Evolutionary conservation across 2,329 filamentous ascomycete genomes (phyloP).

Genomic region (Neocucurbitaria cava): DNA sequence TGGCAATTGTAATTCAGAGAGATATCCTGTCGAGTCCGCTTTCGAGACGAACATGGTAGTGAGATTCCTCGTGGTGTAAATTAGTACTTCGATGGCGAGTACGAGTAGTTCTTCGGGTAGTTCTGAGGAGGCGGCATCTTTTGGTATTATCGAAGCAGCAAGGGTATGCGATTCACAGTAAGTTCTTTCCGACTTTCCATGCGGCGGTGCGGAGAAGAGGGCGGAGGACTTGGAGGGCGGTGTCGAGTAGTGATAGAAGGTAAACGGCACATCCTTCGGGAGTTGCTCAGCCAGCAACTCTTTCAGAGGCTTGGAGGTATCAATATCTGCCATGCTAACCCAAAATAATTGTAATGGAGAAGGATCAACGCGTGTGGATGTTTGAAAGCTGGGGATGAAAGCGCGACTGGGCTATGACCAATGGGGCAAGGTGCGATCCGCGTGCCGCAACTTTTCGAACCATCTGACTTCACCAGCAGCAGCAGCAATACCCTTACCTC

Average conservation of each 20-base stretch:
- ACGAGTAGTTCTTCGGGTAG: constrained; percentile 66
- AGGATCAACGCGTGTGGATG: constrained; percentile 11
- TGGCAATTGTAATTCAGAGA: constrained; percentile 69
- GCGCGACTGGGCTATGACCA: constrained; percentile 21
- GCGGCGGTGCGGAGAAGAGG: constrained; percentile 80
- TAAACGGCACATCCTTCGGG: constrained; percentile 65
- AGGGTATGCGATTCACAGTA: constrained; percentile 87
- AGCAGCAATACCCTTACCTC: constrained; percentile 10
- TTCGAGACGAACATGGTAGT: constrained; percentile 96
- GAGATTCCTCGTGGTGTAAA: constrained; percentile 80
- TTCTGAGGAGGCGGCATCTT: constrained; percentile 31
- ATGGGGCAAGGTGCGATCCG: constrained; percentile 25
- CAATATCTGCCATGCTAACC: constrained; percentile 33
- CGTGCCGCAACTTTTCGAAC: constrained; percentile 40
- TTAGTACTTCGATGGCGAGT: constrained; percentile 83
- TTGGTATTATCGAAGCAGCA: constrained; percentile 59
- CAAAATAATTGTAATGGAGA: constrained; percentile 10
- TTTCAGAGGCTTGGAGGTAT: constrained; percentile 34
- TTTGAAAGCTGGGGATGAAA: constrained; percentile 19
- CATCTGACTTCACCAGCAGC: constrained; percentile 27
- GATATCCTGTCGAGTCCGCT: constrained; percentile 92
- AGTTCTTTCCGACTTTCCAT: constrained; percentile 75
- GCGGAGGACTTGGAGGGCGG: constrained; percentile 76
- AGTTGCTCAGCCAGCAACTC: constrained; percentile 61
- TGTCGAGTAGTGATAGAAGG: constrained; percentile 85